Percentiles rank a stretch among this genome's conserved stretches.
phyloP scores from a whole-genome alignment of 2,329 filamentous ascomycete species.

The Alternaria panax region DNA sequence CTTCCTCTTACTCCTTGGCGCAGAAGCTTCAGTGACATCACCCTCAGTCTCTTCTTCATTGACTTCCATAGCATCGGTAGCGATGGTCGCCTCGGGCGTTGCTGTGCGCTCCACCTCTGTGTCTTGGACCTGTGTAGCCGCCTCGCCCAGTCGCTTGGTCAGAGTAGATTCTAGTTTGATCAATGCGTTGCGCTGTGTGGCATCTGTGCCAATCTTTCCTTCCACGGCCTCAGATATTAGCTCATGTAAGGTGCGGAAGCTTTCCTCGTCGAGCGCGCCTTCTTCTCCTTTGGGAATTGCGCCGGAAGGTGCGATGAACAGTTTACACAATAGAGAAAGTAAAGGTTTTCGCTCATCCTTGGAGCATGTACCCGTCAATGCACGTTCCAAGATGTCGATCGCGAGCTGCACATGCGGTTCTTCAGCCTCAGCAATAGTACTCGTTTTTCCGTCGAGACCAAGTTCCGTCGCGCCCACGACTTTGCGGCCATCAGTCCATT shows the following conservation, averaged over 20 bases:
- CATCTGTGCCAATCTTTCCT: slow-evolving; percentile 59
- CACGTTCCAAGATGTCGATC: slow-evolving; percentile 75
- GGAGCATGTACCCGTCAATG: slow-evolving; percentile 68
- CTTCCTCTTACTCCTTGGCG: slow-evolving; percentile 18
- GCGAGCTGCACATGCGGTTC: slow-evolving; percentile 84
- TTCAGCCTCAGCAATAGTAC: slow-evolving; percentile 66
- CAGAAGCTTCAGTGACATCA: slow-evolving; percentile 25
- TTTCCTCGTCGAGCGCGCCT: slow-evolving; percentile 25
- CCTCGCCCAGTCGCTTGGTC: slow-evolving; percentile 59
- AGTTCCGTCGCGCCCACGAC: slow-evolving; percentile 65
- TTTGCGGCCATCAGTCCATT: slow-evolving; percentile 95
- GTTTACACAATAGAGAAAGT: slow-evolving; percentile 75
- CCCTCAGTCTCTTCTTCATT: slow-evolving; percentile 16
- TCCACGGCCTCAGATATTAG: slow-evolving; percentile 59
- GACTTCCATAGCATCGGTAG: slow-evolving; percentile 11
- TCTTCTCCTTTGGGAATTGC: slow-evolving; percentile 38
- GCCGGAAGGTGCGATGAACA: slow-evolving; percentile 73
- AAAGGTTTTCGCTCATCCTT: slow-evolving; percentile 83
- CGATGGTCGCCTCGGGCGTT: slow-evolving; percentile 27
- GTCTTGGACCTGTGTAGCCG: slow-evolving; percentile 24
- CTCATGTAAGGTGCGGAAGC: slow-evolving; percentile 49
- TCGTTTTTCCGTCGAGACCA: slow-evolving; percentile 60
- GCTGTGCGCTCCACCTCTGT: slow-evolving; percentile 15
- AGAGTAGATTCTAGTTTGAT: slow-evolving; percentile 61
- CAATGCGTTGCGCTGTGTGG: slow-evolving; percentile 61